Conservation (phyloP, 805 yeast species). For the Candida xyloterini region DNA sequence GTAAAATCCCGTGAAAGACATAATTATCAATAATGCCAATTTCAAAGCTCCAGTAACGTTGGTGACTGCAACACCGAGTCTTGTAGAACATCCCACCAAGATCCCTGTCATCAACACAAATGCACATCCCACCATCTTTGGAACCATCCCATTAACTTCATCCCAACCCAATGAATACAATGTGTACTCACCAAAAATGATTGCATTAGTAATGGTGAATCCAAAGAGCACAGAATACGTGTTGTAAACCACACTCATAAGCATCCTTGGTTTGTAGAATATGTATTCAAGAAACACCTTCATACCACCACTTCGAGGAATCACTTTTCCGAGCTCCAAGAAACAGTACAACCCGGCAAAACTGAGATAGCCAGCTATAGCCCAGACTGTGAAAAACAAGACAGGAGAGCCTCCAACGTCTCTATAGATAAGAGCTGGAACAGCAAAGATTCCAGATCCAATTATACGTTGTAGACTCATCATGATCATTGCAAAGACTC, state of each 20-base stretch:
- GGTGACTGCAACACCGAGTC: slow-evolving; percentile 58
- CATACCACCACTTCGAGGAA: slow-evolving; percentile 75
- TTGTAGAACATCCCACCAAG: slow-evolving; percentile 59
- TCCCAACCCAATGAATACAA: slow-evolving; percentile 43
- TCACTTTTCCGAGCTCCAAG: slow-evolving; percentile 65
- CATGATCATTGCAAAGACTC: slow-evolving; percentile 62
- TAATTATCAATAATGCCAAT: slow-evolving; percentile 47
- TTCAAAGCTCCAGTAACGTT: slow-evolving; percentile 63
- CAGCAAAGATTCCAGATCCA: slow-evolving; percentile 78
- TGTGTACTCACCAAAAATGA: slow-evolving; percentile 54
- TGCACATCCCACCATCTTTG: slow-evolving; percentile 42
- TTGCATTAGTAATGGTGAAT: slow-evolving; percentile 47
- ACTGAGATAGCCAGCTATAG: slow-evolving; percentile 56
- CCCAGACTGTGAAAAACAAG: slow-evolving; percentile 62
- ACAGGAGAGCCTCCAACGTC: slow-evolving; percentile 68
- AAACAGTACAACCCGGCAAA: slow-evolving; percentile 66
- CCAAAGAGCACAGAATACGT: slow-evolving; percentile 49
- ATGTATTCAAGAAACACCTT: slow-evolving; percentile 70
- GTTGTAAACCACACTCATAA: slow-evolving; percentile 47
- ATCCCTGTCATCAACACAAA: slow-evolving; percentile 37
- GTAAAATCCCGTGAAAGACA: slow-evolving; percentile 58
- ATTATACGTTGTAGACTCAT: slow-evolving; percentile 65
- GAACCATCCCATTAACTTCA: slow-evolving; percentile 35
- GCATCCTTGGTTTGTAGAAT: slow-evolving; percentile 55
- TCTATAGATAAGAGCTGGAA: slow-evolving; percentile 61